phyloP scores from a whole-genome alignment of 1,284 basidiomycete genomes.

The Pseudozyma sp. region DNA sequence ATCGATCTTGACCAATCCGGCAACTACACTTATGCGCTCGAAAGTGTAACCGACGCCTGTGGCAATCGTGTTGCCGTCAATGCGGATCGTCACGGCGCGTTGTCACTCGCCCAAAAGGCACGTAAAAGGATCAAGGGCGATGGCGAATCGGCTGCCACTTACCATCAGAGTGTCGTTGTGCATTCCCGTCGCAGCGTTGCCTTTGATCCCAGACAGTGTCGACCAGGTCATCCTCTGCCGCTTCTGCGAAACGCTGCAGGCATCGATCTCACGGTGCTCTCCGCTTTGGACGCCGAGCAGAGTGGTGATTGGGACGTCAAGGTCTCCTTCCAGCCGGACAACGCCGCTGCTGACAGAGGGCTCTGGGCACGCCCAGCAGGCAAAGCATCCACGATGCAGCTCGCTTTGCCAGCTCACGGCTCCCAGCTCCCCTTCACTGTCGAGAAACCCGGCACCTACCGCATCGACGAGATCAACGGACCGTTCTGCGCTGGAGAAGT shows the following conservation, averaged over 20 bases:
- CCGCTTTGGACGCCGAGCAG: slow-evolving; percentile 23
- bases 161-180: slow-evolving; percentile 75
- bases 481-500: slow-evolving; percentile 73
- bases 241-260: slow-evolving; percentile 73
- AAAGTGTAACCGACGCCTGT: slow-evolving; percentile 62
- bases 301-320: slow-evolving; percentile 40
- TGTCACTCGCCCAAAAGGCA: slow-evolving; percentile 40
- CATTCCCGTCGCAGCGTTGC: slow-evolving; percentile 80
- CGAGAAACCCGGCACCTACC: slow-evolving; percentile 81
- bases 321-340: slow-evolving; percentile 48
- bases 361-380: slow-evolving; percentile 36
- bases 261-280: slow-evolving; percentile 37
- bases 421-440: slow-evolving; percentile 24
- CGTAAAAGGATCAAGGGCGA: slow-evolving; percentile 41
- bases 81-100: slow-evolving; percentile 6
- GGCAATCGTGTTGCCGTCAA: slow-evolving; percentile 52
- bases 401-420: slow-evolving; percentile 30
- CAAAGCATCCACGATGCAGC: slow-evolving; percentile 31
- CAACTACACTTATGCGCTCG: slow-evolving; percentile 56
- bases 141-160: slow-evolving; percentile 1
- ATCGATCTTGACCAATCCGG: slow-evolving; percentile 56
- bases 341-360: slow-evolving; percentile 39
- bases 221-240: slow-evolving; percentile 78
- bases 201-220: slow-evolving; percentile 77
- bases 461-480: slow-evolving; percentile 79